Percentiles rank a stretch among this genome's conserved stretches.
phyloP scores from a whole-genome alignment of 495 filamentous ascomycete genomes.

The Hyaloscypha hepaticicola region DNA sequence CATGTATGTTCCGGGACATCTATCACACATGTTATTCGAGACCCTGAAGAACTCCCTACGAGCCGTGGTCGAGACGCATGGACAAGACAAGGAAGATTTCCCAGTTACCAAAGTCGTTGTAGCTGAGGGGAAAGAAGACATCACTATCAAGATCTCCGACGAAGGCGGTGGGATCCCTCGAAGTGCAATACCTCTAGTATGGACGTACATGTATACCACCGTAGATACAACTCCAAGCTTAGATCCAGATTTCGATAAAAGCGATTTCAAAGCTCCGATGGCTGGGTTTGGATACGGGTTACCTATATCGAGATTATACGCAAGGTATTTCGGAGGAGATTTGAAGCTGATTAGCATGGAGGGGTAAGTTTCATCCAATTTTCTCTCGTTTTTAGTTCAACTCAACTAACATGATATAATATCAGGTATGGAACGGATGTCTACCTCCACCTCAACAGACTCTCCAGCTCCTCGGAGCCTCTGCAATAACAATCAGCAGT shows the following conservation, averaged over 20 bases:
- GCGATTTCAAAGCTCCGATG: slow-evolving; percentile 99
- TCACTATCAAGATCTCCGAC: slow-evolving; percentile 96
- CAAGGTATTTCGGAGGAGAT: slow-evolving; percentile 95
- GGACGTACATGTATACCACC: slow-evolving; percentile 99
- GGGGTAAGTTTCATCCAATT: slow-evolving; percentile 63
- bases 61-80: slow-evolving; percentile 94
- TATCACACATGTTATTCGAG: slow-evolving; percentile 99
- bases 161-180: slow-evolving; percentile 95
- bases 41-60: slow-evolving; percentile 97
- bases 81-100: slow-evolving; percentile 91
- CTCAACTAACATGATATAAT: slow-evolving; percentile 4
- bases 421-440: slow-evolving; percentile 98
- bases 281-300: slow-evolving; percentile 96
- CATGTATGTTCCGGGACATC: slow-evolving; percentile 98
- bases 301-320: slow-evolving; percentile 90
- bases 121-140: slow-evolving; percentile 95
- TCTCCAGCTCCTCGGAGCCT: slow-evolving; percentile 93
- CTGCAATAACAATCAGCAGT: slow-evolving; percentile 98
- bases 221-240: slow-evolving; percentile 92
- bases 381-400: not conserved
- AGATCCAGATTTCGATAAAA: slow-evolving; percentile 98
- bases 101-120: slow-evolving; percentile 96
- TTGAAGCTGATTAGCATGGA: slow-evolving; percentile 99
- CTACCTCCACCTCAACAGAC: slow-evolving; percentile 93
- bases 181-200: slow-evolving; percentile 88